Evolutionary conservation across 805 yeast species (phyloP).

Genomic region (Starmerella asiatica): DNA sequence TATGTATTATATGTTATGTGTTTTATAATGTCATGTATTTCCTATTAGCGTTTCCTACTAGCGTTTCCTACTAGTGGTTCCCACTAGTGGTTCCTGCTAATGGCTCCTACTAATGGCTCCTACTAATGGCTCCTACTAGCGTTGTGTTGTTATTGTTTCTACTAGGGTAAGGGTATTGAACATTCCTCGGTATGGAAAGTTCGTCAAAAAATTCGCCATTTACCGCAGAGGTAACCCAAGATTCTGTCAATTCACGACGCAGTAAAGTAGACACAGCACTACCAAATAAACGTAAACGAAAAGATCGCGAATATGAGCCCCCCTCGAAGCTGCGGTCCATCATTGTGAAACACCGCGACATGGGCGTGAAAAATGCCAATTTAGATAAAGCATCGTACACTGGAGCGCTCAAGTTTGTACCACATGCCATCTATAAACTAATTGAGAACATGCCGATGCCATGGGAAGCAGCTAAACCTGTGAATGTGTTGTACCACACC

Average conservation of each 20-base stretch:
- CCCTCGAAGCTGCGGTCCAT: slow-evolving; percentile 4
- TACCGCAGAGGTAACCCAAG: too few species aligned
- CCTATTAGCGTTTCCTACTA: too few species aligned
- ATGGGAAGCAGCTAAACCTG: slow-evolving; percentile 83
- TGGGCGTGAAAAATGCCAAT: slow-evolving; percentile 4
- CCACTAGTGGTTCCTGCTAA: too few species aligned
- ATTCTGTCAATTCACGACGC: too few species aligned
- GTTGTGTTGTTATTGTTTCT: too few species aligned
- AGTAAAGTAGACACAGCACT: too few species aligned
- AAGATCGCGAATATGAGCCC: not conserved
- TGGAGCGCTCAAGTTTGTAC: slow-evolving; percentile 88
- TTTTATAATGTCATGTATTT: not conserved
- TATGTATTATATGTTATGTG: not conserved
- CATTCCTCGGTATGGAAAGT: too few species aligned
- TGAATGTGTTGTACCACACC: slow-evolving; percentile 73
- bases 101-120: too few species aligned
- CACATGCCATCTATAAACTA: slow-evolving; percentile 82
- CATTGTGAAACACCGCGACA: slow-evolving; percentile 5
- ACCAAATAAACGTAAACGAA: not conserved
- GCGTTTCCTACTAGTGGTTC: too few species aligned
- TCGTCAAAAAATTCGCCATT: too few species aligned
- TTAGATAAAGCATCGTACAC: slow-evolving; percentile 76
- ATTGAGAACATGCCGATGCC: slow-evolving; percentile 97
- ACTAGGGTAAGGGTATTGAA: too few species aligned
- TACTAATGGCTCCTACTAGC: too few species aligned